Base-by-base conservation (phyloP, 768 basidiomycete genomes). In the Bullera alba region DNA sequence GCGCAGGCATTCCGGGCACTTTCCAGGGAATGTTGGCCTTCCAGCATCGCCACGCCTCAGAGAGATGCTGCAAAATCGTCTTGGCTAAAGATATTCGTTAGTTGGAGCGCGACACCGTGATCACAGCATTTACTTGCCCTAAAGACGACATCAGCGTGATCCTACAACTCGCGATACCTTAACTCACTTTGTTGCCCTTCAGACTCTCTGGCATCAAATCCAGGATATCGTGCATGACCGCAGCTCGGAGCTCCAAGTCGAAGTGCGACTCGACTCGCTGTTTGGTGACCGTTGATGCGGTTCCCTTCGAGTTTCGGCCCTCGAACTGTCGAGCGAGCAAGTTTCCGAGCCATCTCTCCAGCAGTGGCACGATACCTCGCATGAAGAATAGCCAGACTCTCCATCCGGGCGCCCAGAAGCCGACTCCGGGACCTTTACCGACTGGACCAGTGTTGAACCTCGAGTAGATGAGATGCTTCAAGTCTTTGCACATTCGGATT, bases 191-290 rank as follows among this genome's bases (percentile, higher is more conserved):
- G 12, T 25, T 22, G 5, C 50, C 56, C 28, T 61, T 92, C 77
- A 97, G 92, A 2, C 87, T 90, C 73, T 97, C 95, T 5, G 95
- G 95, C 93, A 97, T 96, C 93, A 97, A 96, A 77, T 97, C 93
- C 61, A 99, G 78, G 61, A 99, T 97, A 73, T 99, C 93, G 75
- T 96, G 93, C 95, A 99, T 97, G 63, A 99, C 93, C 41, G 95
- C 92, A 0, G 95, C 95, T 47, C 95, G 84, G 37, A 99, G 77
- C 70, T 99, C 95, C 29, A 99, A 79, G 72, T 99, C 95, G 63
- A 92, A 97, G 72, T 99, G 95, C 7, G 91, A 95, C 74, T 99
- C 95, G 14, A 97, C 95, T 65, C 93, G 83, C 75, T 99, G 95
- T 75, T 99, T 99, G 22, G 95, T 99, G 21, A 99, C 93, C 0